Base-by-base conservation (phyloP, 257 asterid species). In the Capsicum rhomboideum region DNA sequence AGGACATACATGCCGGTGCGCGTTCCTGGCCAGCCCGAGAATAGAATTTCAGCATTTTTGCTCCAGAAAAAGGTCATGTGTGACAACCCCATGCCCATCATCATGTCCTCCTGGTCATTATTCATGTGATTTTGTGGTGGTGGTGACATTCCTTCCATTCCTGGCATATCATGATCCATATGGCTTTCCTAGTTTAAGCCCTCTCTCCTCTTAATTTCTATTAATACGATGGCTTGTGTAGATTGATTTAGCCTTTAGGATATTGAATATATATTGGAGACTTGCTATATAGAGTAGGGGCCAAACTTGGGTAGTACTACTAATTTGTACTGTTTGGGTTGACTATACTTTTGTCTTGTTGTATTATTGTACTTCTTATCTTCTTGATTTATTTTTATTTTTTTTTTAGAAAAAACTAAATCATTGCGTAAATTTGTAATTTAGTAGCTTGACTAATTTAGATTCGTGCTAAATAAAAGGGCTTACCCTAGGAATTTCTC, bases 61-160 rank as follows among this genome's bases (percentile, higher is more conserved):
- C 59, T 23, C 59, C 80, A 74, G 1, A 74, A 74, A 74, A 74
- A 74, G 12, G 80, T 74, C 80, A 74, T 74, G 58, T 74, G 80
- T 12, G 80, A 44, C 58, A 74, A 23, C 56, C 80, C 80, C 80
- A 74, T 74, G 29, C 78, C 52, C 78, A 68, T 37, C 74, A 66
- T 66, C 75, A 66, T 66, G 13, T 66, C 49, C 3, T 66, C 46
- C 10, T 59, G 67, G 11, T 58, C 9, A 58, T n/a, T 58, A 20
- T 29, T 31, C 74, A 29, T 66, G 74, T 66, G 21, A 29, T 29
- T 29, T 2, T 52, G 80, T 49, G 42, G 58, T 8, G 79, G 34
- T 72, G 80, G 80, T 74, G 80, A 8, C 80, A 44, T 74, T 74
- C 80, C 80, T 46, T 37, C 80, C 58, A 74, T 74, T 74, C 58